Base-by-base conservation (phyloP, 805 yeast genomes). In the Wickerhamomyces sydowiorum region DNA sequence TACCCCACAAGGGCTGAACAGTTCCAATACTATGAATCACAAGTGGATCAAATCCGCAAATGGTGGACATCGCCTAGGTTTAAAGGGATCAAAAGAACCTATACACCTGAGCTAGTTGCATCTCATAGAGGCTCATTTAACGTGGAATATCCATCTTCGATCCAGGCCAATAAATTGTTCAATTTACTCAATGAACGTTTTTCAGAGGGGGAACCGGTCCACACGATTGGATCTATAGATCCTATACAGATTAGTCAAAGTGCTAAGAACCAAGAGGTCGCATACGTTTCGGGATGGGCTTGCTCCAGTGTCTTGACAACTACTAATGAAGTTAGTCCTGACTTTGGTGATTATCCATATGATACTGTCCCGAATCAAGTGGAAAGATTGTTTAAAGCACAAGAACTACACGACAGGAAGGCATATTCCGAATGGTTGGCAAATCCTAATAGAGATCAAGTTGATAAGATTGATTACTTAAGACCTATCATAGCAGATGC, bases 341-440 rank as follows among this genome's bases (percentile, higher is more conserved):
- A 80, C 53, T 76, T 77, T 56, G 86, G 84, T 18, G 86, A 80
- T 54, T 80, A 80, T 52, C 85, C 86, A 0, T 78, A 79, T 51
- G 79, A 79, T 49, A 80, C 86, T 0, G 82, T 80, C 2, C 86
- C 86, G n/a, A 76, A 76, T 50, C 80, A 78, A 52, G 83, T 77
- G 6, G 79, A 76, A 42, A 65, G 82, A 41, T 52, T 78, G 27
- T 78, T 77, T 58, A 70, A 73, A 48, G 79, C 82, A 1, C 83
- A 78, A 59, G 64, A 62, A 46, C 62, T 76, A 49, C 85, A 78
- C 49, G 85, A 78, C 52, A 67, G 67, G 37, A 75, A 75, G 52
- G 51, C 74, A 2, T 69, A 66, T 54, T 61, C 66, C 42, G 67
- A 67, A 38, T 70, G 70, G 69, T 48, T 61, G 38, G 34, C 51